Evolutionary conservation across 1,284 basidiomycete genomes (phyloP).

Genomic region (Ustilago esculenta): DNA sequence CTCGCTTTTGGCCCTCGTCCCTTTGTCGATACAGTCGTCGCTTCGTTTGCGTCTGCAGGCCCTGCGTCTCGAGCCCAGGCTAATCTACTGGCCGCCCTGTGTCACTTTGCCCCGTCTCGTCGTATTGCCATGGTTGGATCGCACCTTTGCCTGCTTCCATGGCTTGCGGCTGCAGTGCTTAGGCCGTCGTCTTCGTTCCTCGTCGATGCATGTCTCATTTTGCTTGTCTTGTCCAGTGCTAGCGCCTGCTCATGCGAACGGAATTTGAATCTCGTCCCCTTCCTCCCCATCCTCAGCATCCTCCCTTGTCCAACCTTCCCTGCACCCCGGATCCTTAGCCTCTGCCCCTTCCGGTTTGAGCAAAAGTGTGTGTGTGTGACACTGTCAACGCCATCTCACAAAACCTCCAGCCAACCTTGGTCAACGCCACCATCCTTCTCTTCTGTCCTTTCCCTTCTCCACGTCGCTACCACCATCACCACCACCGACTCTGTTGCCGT

Average conservation of each 20-base stretch:
- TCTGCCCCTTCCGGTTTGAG: constrained; percentile 1
- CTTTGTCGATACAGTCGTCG: too few relatives aligned
- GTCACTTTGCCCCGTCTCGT: constrained; percentile 5
- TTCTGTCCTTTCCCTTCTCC: neutral
- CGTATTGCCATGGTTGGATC: constrained; percentile 1
- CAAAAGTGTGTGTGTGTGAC: neutral
- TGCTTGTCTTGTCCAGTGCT: neutral
- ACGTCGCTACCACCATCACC: constrained; percentile 17
- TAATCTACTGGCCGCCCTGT: neutral
- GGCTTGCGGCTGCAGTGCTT: neutral
- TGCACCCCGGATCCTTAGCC: constrained; percentile 17
- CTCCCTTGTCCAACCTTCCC: neutral
- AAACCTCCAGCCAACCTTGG: too few relatives aligned
- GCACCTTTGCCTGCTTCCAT: neutral
- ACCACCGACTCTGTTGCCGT: constrained; percentile 8
- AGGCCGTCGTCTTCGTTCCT: neutral
- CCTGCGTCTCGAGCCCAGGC: neutral
- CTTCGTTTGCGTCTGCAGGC: too few relatives aligned
- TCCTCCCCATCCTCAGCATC: neutral
- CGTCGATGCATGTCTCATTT: neutral
- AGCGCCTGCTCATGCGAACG: too few relatives aligned
- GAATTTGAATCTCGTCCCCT: constrained; percentile 6
- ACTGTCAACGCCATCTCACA: constrained; percentile 15
- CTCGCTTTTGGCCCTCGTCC: too few relatives aligned
- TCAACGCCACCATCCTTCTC: constrained; percentile 2